Conservation (phyloP, 1,284 basidiomycete species). For the Ganoderma sinense region DNA sequence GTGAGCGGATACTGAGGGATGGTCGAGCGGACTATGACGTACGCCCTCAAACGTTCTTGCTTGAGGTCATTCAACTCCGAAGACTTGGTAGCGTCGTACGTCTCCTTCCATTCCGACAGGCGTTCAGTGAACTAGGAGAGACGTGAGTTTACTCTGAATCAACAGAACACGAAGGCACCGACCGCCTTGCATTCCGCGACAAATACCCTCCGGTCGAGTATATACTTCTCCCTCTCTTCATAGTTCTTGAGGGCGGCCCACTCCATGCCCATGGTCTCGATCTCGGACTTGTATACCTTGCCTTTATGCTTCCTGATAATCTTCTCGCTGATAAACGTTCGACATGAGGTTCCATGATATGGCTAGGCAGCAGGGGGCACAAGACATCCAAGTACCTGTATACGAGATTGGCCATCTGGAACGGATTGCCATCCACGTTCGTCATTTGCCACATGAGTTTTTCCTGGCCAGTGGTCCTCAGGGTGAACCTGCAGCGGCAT, state of each 20-base stretch:
- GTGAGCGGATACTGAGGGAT: not conserved
- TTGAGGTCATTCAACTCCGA: not conserved
- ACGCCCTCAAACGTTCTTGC: constrained; percentile 9
- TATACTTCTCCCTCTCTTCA: not conserved
- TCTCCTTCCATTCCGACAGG: not conserved
- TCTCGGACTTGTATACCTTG: not conserved
- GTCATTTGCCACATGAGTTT: not conserved
- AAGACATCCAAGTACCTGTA: not conserved
- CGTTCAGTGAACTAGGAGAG: not conserved
- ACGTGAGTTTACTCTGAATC: not conserved
- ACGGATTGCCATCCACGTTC: not conserved
- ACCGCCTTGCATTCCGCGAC: constrained; percentile 4
- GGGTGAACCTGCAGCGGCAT: not conserved
- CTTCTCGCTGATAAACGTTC: not conserved
- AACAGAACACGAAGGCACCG: not conserved
- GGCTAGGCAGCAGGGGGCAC: not conserved
- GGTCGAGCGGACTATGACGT: not conserved
- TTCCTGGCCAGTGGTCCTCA: not conserved
- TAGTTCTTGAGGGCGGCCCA: not conserved
- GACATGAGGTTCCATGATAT: not conserved
- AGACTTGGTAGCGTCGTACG: not conserved
- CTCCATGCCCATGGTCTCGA: not conserved
- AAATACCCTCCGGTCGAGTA: not conserved
- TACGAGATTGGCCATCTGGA: not conserved
- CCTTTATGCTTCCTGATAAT: not conserved